Evolutionary conservation across 805 yeast species (phyloP), one percentile per base, ranked within the genome.

Genomic region (Candida chilensis): DNA sequence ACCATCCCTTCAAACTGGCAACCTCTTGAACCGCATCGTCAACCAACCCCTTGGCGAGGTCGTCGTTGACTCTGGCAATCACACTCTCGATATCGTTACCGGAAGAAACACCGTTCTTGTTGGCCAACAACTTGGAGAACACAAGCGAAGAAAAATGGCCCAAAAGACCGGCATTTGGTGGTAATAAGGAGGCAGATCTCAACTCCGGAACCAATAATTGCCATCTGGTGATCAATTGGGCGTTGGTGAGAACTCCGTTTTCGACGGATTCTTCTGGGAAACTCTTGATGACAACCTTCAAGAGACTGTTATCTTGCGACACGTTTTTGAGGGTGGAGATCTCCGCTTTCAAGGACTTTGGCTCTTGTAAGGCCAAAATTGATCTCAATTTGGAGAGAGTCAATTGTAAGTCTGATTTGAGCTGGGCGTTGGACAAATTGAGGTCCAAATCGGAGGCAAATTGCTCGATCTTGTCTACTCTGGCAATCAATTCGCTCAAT

Each of bases 101-200:
- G 27, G 54, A 48, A 11, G 94, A 87, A 34, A 74, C 59, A 27
- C 97, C 97, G 37, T 71, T 64, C 51, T 87, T 92, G 17, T 81
- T 67, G 45, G 85, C 68, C 45, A 90, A 67, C 37, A 88, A 67
- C 43, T 71, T 73, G 20, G 94, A 80, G 50, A 88, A 82, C 6
- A 86, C 33, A 40, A 69, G 65, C 12, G 97, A 88, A 5, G 94
- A 71, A 26, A 87, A 53, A 55, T 92, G 96, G 18, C 96, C 97
- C 44, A 90, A 71, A 32, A 92, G 71, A 48, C 98, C 98, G 16
- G 98, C 95, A 48, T 90, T 84, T 43, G 94, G 94, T 32, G 97
- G 96, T 37, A 88, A 71, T 43, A 92, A 61, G 4, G 96, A 77
- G 5, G 94, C 88, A 18, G 86, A 74, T 54, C 95, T 78, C 49